These are phyloP conservation scores for Irpex sp. DNA, from an alignment of 1,284 basidiomycete species.

Conservation along the genomic window DNA sequence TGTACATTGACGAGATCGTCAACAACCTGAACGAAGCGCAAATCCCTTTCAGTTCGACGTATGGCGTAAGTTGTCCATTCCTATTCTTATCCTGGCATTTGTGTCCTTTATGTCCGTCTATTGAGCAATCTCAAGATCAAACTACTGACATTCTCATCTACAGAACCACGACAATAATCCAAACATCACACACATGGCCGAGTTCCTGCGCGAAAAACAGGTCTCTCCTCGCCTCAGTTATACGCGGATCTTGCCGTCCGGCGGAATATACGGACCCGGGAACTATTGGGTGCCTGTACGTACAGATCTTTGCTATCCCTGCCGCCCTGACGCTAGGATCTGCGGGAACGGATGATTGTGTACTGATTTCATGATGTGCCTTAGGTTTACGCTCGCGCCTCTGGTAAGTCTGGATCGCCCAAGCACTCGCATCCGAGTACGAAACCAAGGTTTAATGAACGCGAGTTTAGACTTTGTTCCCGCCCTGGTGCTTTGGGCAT, in stretches of 20 bases:
- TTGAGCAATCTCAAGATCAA: too few species aligned
- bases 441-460: neutral
- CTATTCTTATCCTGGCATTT: neutral
- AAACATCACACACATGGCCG: constrained; percentile 62
- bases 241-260: constrained; percentile 52
- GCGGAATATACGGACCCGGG: constrained; percentile 56
- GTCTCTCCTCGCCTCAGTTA: constrained; percentile 56
- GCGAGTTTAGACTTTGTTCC: constrained; percentile 40
- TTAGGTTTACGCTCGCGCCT: constrained; percentile 30
- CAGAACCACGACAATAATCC: constrained; percentile 70
- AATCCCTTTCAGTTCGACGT: constrained; percentile 36
- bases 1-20: constrained; percentile 30
- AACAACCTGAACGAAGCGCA: constrained; percentile 30
- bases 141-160: neutral
- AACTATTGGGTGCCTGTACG: constrained; percentile 72
- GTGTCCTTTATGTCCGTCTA: neutral
- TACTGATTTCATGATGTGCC: neutral
- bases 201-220: constrained; percentile 51
- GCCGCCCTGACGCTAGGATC: neutral
- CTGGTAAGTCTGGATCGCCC: constrained; percentile 22
- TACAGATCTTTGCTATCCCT: constrained; percentile 6
- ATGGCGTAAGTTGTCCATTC: constrained; percentile 42
- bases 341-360: neutral
- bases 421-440: neutral
- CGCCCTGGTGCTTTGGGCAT: constrained; percentile 63